Conservation (phyloP, 2,329 filamentous ascomycete genomes). For the Neonectria magnoliae region DNA sequence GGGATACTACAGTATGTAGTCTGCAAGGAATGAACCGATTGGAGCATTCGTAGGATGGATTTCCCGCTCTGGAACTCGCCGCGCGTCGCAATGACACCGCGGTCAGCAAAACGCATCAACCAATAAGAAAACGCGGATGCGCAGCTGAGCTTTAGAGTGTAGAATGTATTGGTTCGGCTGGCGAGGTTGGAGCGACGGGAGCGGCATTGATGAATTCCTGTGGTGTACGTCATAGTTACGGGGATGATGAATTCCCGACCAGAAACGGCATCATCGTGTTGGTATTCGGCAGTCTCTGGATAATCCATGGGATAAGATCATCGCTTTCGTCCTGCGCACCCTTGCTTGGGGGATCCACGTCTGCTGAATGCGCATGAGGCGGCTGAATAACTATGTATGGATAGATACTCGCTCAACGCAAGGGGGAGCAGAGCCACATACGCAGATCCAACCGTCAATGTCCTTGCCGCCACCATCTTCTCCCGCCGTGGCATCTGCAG, state of each 20-base stretch:
- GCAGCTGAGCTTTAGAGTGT: background rate
- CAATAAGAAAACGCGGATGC: background rate
- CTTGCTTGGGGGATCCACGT: background rate
- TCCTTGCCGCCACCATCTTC: constrained; percentile 11
- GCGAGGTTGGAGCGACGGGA: background rate
- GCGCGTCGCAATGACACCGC: background rate
- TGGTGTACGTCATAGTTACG: background rate
- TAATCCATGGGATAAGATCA: no score
- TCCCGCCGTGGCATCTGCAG: constrained; percentile 16
- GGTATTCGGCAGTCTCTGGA: background rate
- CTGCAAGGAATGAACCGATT: background rate
- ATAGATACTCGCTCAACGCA: no score
- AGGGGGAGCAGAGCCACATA: no score
- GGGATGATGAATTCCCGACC: background rate
- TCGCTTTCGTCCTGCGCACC: no score
- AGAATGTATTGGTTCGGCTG: background rate
- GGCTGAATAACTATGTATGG: no score
- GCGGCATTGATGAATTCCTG: background rate
- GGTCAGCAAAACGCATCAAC: background rate
- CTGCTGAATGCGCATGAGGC: background rate
- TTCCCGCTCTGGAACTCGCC: background rate
- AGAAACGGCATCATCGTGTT: background rate
- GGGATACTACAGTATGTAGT: background rate
- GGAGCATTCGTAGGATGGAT: background rate
- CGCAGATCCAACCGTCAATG: constrained; percentile 22